Evolutionary conservation across 129 eudicot species (phyloP), one percentile per base, ranked within the genome.

Genomic region (Scalesia atractyloides): DNA sequence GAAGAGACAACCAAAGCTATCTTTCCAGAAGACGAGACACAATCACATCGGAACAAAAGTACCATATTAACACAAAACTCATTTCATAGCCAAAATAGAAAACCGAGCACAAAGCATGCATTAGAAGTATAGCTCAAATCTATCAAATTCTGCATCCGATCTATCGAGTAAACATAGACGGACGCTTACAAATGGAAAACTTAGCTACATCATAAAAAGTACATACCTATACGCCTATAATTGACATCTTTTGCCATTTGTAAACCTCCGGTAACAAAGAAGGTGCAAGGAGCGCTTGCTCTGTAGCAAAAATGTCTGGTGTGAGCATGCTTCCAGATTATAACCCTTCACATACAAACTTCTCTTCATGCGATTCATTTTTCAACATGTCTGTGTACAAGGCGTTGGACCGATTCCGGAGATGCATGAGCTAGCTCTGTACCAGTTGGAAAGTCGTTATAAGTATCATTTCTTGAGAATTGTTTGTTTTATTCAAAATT

Each of bases 391-490:
- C 84, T 85, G 26, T 95, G 95, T 59, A 89, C 66, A 73, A 93
- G 98, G 26, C 95, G 95, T 65, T 84, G 79, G 39, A 86, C 74
- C 66, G 89, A 77, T 61, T 93, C 98, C 16, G 90, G 79, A 39
- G 96, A 82, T 51, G 84, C 93, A 74, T 82, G 87, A 17, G 86
- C 83, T 39, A 90, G 87, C 82, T 93, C 98, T 93, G 89, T 18
- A 76, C 64, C 52, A 80, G 56, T 61, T 19, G 14, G 3, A 47
- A 30, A 68, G 51, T 33, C 11, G 36, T 9, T 20, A 39, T 61
- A 59, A 69, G 47, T 10, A 17, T 65, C 14, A 0, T 15, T 34
- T 63, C 5, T 22, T 22, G 24, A 58, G 3, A 19, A 54, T 8
- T 22, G 64, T 34, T 24, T 14, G 15, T 54, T 9, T 56, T 56